These are phyloP conservation scores for Musa schizocarpa DNA, from an alignment of 176 grass and related monocot species.

Conservation along the genomic window DNA sequence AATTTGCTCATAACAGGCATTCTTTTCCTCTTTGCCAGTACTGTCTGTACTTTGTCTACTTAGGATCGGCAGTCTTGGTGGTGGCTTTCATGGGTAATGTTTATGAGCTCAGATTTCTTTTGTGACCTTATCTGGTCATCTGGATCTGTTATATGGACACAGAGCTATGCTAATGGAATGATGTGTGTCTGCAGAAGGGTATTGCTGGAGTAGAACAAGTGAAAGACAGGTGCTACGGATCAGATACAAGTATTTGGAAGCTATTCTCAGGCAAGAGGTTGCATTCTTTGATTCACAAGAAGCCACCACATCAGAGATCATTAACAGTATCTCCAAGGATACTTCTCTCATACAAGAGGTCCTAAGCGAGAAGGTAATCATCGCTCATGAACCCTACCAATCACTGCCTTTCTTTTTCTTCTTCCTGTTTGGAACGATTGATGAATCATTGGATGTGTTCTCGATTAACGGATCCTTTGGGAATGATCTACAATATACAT, in stretches of 20 bases:
- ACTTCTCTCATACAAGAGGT: conserved; percentile 88
- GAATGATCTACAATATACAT: no score
- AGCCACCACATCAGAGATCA: conserved; percentile 91
- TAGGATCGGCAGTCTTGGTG: conserved; percentile 68
- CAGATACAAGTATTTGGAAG: conserved; percentile 78
- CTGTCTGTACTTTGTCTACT: conserved; percentile 82
- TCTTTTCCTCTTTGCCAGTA: conserved; percentile 34
- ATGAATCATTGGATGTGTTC: no score
- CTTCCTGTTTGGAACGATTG: no score
- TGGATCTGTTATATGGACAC: neutral
- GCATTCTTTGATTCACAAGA: conserved; percentile 97
- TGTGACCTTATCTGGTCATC: neutral
- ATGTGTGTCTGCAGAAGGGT: conserved; percentile 55
- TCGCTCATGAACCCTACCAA: neutral
- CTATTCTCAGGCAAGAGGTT: conserved; percentile 85
- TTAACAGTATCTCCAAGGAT: conserved; percentile 94
- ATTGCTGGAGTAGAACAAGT: conserved; percentile 98
- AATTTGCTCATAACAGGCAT: neutral
- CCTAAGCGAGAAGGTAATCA: conserved; percentile 90
- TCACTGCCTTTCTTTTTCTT: no score
- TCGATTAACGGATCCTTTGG: no score
- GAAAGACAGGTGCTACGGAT: conserved; percentile 93
- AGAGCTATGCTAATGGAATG: neutral
- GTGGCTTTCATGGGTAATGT: conserved; percentile 90
- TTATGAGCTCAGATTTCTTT: neutral